Conservation (phyloP, 768 basidiomycete species). For the Amylocystis lapponica region DNA sequence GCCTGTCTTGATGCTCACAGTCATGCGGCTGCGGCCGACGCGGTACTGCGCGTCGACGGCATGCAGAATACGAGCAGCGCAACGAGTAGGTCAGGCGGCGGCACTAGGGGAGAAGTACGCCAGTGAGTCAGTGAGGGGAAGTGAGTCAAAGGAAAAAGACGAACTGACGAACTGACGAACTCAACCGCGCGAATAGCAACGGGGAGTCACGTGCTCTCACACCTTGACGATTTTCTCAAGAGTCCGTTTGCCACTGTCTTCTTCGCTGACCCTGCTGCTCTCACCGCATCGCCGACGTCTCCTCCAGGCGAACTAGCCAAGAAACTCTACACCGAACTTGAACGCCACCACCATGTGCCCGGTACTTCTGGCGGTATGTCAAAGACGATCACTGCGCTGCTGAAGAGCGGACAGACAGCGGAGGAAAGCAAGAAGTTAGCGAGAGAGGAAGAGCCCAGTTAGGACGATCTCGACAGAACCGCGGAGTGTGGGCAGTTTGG, state of each 20-base stretch:
- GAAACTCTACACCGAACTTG: conserved; percentile 4
- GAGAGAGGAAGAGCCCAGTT: conserved; percentile 23
- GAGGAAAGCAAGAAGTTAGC: not conserved
- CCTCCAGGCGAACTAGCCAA: conserved; percentile 4
- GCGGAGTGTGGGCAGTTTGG: conserved; percentile 49
- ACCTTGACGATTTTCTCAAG: too few species aligned
- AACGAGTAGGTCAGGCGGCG: conserved; percentile 7
- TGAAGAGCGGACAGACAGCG: conserved; percentile 1
- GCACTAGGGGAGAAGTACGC: not conserved
- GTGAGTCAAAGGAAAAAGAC: not conserved
- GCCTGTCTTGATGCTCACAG: too few species aligned
- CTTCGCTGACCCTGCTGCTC: too few species aligned
- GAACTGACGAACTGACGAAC: not conserved
- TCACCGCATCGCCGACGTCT: not conserved
- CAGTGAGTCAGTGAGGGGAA: not conserved
- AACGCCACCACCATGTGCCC: conserved; percentile 6
- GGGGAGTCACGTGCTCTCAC: too few species aligned
- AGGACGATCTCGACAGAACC: conserved; percentile 41
- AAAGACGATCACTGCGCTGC: not conserved
- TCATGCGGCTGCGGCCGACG: not conserved
- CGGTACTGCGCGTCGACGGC: conserved; percentile 3
- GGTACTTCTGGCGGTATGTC: conserved; percentile 3
- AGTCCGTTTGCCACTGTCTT: too few species aligned
- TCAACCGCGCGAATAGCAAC: too few species aligned
- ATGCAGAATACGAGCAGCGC: conserved; percentile 8